Evolutionary conservation across 768 basidiomycete species (phyloP), one percentile per base, ranked within the genome.

Genomic region (Clavulina sp.): DNA sequence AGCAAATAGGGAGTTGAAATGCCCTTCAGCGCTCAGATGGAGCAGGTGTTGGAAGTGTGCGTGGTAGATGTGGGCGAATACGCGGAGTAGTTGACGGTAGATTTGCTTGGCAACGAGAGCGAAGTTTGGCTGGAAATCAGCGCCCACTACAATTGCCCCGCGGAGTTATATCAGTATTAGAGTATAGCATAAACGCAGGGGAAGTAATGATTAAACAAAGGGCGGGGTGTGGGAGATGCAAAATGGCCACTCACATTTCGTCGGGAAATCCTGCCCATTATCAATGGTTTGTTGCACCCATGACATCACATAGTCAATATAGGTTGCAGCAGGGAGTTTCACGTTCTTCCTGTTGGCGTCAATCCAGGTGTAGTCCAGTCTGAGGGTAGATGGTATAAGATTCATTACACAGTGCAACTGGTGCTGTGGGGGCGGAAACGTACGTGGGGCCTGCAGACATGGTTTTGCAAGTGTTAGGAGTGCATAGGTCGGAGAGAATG

Each of bases 231-330:
- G 18, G 6, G 30, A n/a, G 31, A 3, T 13, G 34, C 0, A 33
- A 50, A 3, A 23, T 49, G 40, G 49, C 33, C 48, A 26, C 40
- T 26, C 48, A 21, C 29, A 23, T 64, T 95, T 93, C 6, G 92
- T 89, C 4, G 92, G 93, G 71, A 96, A 96, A 51, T 82, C 78
- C 58, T 77, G 80, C 60, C 96, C 91, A 68, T 97, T 92, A 59
- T 96, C 87, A 30, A 96, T 71, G 26, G 93, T 73, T 62, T 85
- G 91, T 64, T 97, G 93, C 26, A 95, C 77, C 72, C 88, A 91
- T 3, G 91, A 88, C 83, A 96, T 89, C 60, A 96, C 93, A 57
- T 87, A 93, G 70, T 96, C 93, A 60, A 96, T 88, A 66, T 96
- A 96, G 1, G 86, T 92, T 4, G 93, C 89, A 13, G 93, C 93